Conservation (phyloP, 108 stramenopile genomes). For the Aurantiochytrium sp. region DNA sequence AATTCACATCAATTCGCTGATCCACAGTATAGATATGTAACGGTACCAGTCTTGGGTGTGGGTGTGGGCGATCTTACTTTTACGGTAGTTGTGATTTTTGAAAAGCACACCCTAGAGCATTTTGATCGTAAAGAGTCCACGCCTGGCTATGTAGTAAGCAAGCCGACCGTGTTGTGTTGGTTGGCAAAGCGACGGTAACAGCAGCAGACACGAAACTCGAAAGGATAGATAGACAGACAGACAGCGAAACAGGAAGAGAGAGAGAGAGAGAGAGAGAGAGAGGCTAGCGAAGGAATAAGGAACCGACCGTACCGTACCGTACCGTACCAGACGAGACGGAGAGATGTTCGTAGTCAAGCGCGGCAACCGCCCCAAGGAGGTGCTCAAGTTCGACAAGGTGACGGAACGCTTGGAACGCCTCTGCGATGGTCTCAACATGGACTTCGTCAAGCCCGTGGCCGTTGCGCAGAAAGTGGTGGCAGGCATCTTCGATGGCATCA, state of each 20-base stretch:
- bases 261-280: not conserved
- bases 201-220: too few species aligned
- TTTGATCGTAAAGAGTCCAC: too few species aligned
- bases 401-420: conserved; percentile 38
- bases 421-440: conserved; percentile 24
- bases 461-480: conserved; percentile 55
- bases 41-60: too few species aligned
- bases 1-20: too few species aligned
- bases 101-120: too few species aligned
- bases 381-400: conserved; percentile 36
- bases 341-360: not conserved
- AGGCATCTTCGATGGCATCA: conserved; percentile 78
- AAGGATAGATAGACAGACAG: not conserved
- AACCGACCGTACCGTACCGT: not conserved
- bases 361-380: too few species aligned
- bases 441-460: not conserved
- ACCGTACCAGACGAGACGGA: not conserved
- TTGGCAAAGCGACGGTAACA: too few species aligned
- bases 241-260: not conserved
- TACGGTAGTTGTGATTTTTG: too few species aligned
- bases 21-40: too few species aligned
- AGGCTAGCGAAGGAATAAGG: not conserved
- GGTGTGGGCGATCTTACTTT: too few species aligned
- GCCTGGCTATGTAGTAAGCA: too few species aligned
- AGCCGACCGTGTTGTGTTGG: too few species aligned